Evolutionary conservation across 2,329 filamentous ascomycete genomes (phyloP).

Genomic region (Trichoderma gracile): DNA sequence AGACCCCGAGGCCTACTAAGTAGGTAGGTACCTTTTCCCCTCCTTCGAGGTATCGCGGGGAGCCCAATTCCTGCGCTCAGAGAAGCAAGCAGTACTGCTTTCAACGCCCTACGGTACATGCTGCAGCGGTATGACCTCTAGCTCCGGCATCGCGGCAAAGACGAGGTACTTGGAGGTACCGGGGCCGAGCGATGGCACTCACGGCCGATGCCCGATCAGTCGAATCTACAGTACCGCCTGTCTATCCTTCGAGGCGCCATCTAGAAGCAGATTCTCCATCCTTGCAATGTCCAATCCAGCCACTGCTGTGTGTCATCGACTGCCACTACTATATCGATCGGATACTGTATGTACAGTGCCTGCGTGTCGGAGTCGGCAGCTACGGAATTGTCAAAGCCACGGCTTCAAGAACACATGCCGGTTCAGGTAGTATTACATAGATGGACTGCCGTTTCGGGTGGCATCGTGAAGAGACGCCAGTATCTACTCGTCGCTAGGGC

Average conservation of each 20-base stretch:
- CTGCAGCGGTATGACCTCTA: background rate
- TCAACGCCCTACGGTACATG: background rate
- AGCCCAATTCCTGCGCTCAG: background rate
- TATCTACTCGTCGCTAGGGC: background rate
- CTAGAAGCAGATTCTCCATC: conserved; percentile 18
- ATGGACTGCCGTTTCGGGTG: background rate
- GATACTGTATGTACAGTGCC: conserved; percentile 7
- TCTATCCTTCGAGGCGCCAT: conserved; percentile 19
- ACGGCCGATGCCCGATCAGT: conserved; percentile 1
- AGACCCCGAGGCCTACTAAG: background rate
- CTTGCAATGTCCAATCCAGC: background rate
- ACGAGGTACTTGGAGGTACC: background rate
- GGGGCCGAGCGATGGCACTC: background rate
- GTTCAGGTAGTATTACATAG: background rate
- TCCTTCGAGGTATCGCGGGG: background rate
- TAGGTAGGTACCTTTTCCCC: conserved; percentile 21
- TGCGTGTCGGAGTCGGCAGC: background rate
- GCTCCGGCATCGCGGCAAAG: background rate
- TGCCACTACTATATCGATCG: background rate
- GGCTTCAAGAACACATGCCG: background rate
- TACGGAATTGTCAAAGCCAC: background rate
- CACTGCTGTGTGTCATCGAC: background rate
- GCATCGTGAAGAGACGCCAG: background rate
- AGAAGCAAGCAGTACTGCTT: background rate
- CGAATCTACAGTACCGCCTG: background rate